Percentiles rank a stretch among this genome's conserved stretches.
Conservation (phyloP, 2,329 filamentous ascomycete genomes). For the Neopestalotiopsis clavispora region DNA sequence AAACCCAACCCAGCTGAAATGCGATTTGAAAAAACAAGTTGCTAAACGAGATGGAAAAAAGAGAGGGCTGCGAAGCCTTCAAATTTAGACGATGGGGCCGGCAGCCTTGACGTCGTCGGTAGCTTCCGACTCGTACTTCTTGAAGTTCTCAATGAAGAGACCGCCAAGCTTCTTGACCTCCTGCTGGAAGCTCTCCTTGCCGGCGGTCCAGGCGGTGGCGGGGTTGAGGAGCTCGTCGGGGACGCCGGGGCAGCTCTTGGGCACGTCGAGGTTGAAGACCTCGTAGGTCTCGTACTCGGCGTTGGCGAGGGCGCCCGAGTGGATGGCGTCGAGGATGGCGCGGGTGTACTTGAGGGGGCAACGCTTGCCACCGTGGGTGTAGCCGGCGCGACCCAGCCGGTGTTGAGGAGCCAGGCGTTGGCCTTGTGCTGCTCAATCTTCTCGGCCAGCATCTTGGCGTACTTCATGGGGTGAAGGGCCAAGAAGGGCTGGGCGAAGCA, state of each 20-base stretch:
- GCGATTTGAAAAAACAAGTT: neutral
- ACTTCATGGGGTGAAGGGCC: slow-evolving; percentile 98
- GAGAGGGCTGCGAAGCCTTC: slow-evolving; percentile 5
- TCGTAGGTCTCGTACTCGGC: slow-evolving; percentile 94
- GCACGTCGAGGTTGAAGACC: slow-evolving; percentile 96
- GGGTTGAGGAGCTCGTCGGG: slow-evolving; percentile 94
- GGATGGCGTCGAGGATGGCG: slow-evolving; percentile 96
- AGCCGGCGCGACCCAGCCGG: slow-evolving; percentile 78
- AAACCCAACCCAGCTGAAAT: slow-evolving; percentile 5
- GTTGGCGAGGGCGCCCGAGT: slow-evolving; percentile 93
- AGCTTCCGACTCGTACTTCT: slow-evolving; percentile 88
- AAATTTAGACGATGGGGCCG: slow-evolving; percentile 49
- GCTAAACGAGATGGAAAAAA: neutral
- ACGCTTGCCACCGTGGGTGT: slow-evolving; percentile 90
- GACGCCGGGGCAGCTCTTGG: slow-evolving; percentile 87
- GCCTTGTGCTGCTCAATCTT: slow-evolving; percentile 96
- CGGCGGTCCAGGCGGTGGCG: slow-evolving; percentile 86
- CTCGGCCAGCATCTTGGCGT: slow-evolving; percentile 96
- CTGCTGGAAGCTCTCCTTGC: slow-evolving; percentile 77
- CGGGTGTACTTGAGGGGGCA: slow-evolving; percentile 99
- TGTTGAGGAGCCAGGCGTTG: slow-evolving; percentile 92
- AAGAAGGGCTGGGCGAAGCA: slow-evolving; percentile 99
- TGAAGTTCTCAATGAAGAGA: slow-evolving; percentile 96
- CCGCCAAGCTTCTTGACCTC: slow-evolving; percentile 90
- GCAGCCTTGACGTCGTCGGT: slow-evolving; percentile 78